Base-by-base conservation (phyloP, 306 rosid genomes). In the Dicorynia guianensis region DNA sequence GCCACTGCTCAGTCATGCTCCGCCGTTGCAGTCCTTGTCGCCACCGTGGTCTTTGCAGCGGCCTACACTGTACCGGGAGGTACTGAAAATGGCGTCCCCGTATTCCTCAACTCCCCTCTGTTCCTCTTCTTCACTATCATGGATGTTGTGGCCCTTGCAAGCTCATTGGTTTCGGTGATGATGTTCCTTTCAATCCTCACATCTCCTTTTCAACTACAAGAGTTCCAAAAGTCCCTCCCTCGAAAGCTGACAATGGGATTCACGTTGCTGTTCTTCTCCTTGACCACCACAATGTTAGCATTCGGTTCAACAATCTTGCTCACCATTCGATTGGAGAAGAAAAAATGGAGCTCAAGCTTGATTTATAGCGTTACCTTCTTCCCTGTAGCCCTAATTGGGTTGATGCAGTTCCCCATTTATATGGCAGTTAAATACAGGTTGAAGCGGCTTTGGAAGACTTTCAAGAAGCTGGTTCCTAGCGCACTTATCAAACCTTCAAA, bases 141-240 rank as follows among this genome's bases (percentile, higher is more conserved):
- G 62, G 80, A 84, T 47, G 57, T 77, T 4, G 61, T 67, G 30
- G 76, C 80, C 35, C 63, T 80, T 7, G 54, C 70, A 10, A 60
- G 74, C 74, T 71, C 87, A 0, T 34, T 80, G 18, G 71, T 63
- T 5, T 84, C 82, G 2, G 82, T 84, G 18, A 75, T 78, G 34
- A 44, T 80, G 77, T 84, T 84, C 76, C 85, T 84, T 9, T 76
- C 82, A 0, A 72, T 84, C 74, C 77, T 72, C 4, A 36, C 75
- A 1, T 80, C 87, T 1, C 74, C 82, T 0, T 76, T 66, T 33
- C 18, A 80, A 65, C 69, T 76, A 36, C 14, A 63, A 19, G 15
- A 67, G 17, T 84, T 84, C 49, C 9, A 7, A 0, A 1, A 4
- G 4, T 4, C 77, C 3, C 80, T 72, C 15, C 87, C 85, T 1